Evolutionary conservation across 2,329 filamentous ascomycete genomes (phyloP).

Genomic region (Cladosporium colombiae): DNA sequence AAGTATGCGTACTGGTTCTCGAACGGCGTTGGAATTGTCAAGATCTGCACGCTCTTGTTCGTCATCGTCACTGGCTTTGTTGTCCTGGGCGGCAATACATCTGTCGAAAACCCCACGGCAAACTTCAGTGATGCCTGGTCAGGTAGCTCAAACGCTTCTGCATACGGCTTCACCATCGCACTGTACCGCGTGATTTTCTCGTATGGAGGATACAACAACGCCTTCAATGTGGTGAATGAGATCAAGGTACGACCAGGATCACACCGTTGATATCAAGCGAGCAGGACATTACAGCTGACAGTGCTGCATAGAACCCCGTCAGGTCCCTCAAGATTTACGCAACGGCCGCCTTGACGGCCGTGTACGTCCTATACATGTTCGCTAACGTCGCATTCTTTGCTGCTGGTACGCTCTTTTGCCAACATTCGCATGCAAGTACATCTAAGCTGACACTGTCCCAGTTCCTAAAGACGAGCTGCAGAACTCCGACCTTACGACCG

Average conservation of each 20-base stretch:
- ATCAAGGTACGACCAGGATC: conserved; percentile 47
- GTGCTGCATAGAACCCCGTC: conserved; percentile 53
- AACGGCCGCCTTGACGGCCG: conserved; percentile 48
- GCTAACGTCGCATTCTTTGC: conserved; percentile 64
- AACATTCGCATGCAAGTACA: conserved; percentile 22
- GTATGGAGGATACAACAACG: conserved; percentile 60
- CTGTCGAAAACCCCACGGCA: conserved; percentile 51
- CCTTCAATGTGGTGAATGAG: conserved; percentile 64
- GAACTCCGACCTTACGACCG: conserved; percentile 55
- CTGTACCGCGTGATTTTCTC: conserved; percentile 53
- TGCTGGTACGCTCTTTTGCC: conserved; percentile 33
- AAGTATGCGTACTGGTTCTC: conserved; percentile 18
- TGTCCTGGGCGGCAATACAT: conserved; percentile 59
- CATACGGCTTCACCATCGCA: conserved; percentile 58
- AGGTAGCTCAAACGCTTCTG: conserved; percentile 45
- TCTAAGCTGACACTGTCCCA: conserved; percentile 24
- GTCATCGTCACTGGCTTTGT: conserved; percentile 57
- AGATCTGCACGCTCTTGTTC: conserved; percentile 65
- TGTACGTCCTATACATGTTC: conserved; percentile 56
- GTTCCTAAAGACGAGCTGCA: conserved; percentile 58
- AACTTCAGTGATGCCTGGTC: conserved; percentile 60
- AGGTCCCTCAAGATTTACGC: conserved; percentile 55
- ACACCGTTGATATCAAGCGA: background rate
- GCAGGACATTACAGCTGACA: background rate
- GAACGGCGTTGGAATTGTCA: conserved; percentile 54